Conservation (phyloP, 2,329 filamentous ascomycete species). For the Celoporthe dispersa region DNA sequence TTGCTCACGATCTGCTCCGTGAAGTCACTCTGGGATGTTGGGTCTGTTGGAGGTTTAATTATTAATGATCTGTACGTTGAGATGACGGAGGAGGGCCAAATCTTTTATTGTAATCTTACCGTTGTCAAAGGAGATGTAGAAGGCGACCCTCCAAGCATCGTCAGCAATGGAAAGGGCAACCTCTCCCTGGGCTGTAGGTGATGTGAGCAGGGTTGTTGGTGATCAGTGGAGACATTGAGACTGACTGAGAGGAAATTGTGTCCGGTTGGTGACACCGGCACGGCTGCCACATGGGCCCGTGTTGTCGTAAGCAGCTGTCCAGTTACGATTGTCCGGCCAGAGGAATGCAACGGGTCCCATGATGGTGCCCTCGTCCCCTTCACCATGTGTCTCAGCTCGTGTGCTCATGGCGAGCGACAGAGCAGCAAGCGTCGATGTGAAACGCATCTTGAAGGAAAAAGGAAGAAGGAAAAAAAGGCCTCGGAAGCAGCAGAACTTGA, state of each 20-base stretch:
- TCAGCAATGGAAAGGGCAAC: constrained; percentile 56
- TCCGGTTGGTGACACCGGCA: constrained; percentile 49
- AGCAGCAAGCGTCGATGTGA: constrained; percentile 8
- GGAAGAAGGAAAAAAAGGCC: not conserved
- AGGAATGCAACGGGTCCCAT: constrained; percentile 61
- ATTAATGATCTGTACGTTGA: not conserved
- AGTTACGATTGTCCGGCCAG: constrained; percentile 57
- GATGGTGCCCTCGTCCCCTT: constrained; percentile 37
- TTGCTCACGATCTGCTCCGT: constrained; percentile 44
- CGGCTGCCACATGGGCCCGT: constrained; percentile 55
- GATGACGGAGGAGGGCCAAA: not conserved
- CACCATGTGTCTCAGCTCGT: constrained; percentile 30
- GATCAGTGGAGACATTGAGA: not conserved
- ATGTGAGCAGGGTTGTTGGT: not conserved
- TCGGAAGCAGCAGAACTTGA: not conserved
- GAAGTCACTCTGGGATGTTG: constrained; percentile 46
- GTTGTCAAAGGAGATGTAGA: constrained; percentile 48
- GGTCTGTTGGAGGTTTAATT: constrained; percentile 41
- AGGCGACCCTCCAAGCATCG: constrained; percentile 54
- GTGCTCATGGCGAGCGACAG: constrained; percentile 6
- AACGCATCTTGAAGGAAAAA: constrained; percentile 16
- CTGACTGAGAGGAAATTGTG: constrained; percentile 55
- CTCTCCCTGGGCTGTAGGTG: constrained; percentile 49
- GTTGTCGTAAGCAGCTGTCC: constrained; percentile 55
- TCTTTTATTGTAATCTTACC: constrained; percentile 6